Evolutionary conservation across 352 stramenopile genomes (phyloP).

Genomic region (Thalassiosira hispida): DNA sequence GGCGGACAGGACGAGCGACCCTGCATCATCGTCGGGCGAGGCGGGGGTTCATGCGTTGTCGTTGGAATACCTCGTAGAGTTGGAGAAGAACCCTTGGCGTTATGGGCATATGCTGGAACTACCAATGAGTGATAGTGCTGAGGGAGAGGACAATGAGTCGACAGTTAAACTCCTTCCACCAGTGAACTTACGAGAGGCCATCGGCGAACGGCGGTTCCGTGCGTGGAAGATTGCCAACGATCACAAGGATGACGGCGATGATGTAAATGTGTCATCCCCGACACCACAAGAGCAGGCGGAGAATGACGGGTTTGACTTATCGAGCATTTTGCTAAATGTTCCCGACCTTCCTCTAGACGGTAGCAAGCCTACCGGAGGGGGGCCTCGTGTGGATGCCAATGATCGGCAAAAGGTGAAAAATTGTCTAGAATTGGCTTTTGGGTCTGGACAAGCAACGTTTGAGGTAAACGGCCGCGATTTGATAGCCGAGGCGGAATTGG

Average conservation of each 20-base stretch:
- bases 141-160: background rate
- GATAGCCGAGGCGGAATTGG: constrained; percentile 74
- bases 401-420: constrained; percentile 48
- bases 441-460: constrained; percentile 36
- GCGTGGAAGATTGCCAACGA: constrained; percentile 74
- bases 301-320: constrained; percentile 68
- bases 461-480: constrained; percentile 71
- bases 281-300: constrained; percentile 46
- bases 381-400: constrained; percentile 40
- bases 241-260: constrained; percentile 57
- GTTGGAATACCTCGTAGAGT: constrained; percentile 34
- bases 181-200: constrained; percentile 74
- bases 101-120: constrained; percentile 76
- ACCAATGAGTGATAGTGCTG: background rate
- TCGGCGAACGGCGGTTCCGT: constrained; percentile 77
- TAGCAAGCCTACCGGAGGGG: constrained; percentile 11
- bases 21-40: constrained; percentile 17
- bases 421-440: constrained; percentile 56
- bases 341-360: constrained; percentile 49
- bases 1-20: constrained; percentile 28
- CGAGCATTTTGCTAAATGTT: constrained; percentile 66
- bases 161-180: constrained; percentile 26
- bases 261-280: constrained; percentile 27
- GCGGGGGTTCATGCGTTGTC: background rate
- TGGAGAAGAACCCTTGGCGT: constrained; percentile 81